A percentile compares a stretch with the other conserved stretches of the same genome.
Evolutionary conservation across 768 basidiomycete species (phyloP).

Genomic region (Mycena maculata): DNA sequence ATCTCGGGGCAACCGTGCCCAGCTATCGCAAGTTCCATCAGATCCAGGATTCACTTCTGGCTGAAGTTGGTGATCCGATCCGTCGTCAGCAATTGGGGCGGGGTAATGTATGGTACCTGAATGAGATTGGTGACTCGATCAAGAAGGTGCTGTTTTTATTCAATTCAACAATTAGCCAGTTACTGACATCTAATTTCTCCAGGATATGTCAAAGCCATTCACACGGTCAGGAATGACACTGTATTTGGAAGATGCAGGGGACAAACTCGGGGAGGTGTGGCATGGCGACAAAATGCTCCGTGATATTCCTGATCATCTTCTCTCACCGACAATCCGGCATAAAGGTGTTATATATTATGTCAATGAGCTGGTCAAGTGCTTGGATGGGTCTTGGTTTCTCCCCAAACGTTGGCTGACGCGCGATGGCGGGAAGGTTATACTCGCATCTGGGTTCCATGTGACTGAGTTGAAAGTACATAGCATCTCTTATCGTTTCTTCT

Average conservation of each 20-base stretch:
- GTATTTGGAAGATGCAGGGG: slow-evolving; percentile 40
- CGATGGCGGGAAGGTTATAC: not conserved
- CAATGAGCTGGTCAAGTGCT: slow-evolving; percentile 38
- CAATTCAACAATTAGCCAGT: not conserved
- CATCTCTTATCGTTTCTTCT: not conserved
- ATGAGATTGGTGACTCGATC: slow-evolving; percentile 19
- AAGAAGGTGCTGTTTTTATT: slow-evolving; percentile 9
- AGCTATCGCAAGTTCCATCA: slow-evolving; percentile 38
- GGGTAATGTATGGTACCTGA: slow-evolving; percentile 38
- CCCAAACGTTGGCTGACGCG: slow-evolving; percentile 24
- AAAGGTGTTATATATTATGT: slow-evolving; percentile 40
- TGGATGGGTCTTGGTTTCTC: slow-evolving; percentile 22
- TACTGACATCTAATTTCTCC: not conserved
- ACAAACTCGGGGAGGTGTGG: slow-evolving; percentile 38
- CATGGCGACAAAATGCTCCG: slow-evolving; percentile 46
- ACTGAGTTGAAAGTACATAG: not conserved
- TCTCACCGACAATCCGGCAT: slow-evolving; percentile 39
- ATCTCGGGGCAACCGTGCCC: slow-evolving; percentile 44
- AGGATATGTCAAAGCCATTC: slow-evolving; percentile 19
- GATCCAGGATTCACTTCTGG: slow-evolving; percentile 31
- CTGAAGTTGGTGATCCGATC: slow-evolving; percentile 40
- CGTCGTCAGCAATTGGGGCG: slow-evolving; percentile 33
- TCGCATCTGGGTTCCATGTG: slow-evolving; percentile 1
- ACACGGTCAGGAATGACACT: slow-evolving; percentile 16
- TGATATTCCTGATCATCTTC: slow-evolving; percentile 40